A percentile compares a stretch with the other conserved stretches of the same genome.
phyloP scores from a whole-genome alignment of 2,329 filamentous ascomycete genomes.

The Thermochaetoides dissita region DNA sequence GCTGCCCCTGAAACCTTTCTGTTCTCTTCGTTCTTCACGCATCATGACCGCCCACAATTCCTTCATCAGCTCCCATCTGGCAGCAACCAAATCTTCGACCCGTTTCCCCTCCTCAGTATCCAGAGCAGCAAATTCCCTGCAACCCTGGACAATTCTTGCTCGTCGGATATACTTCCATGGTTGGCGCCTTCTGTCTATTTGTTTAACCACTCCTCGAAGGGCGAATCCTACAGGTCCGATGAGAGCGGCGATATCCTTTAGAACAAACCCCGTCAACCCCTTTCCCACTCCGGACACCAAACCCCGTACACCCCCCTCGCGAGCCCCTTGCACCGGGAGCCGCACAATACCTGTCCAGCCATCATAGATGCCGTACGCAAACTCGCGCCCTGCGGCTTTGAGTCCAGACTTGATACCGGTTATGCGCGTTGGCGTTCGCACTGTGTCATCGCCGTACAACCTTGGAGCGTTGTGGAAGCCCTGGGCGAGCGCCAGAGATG shows the following conservation, averaged over 20 bases:
- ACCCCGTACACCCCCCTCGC: conserved; percentile 27
- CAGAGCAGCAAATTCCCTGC: conserved; percentile 28
- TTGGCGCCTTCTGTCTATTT: conserved; percentile 38
- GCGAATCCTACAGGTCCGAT: conserved; percentile 48
- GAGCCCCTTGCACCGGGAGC: conserved; percentile 44
- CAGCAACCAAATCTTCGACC: conserved; percentile 20
- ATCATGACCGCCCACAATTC: conserved; percentile 26
- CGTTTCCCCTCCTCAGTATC: conserved; percentile 19
- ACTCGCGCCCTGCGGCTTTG: conserved; percentile 45
- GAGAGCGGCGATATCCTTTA: conserved; percentile 50
- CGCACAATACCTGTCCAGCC: conserved; percentile 48
- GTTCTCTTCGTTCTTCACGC: conserved; percentile 22
- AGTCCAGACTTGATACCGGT: conserved; percentile 52
- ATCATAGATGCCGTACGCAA: conserved; percentile 51
- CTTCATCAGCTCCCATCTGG: conserved; percentile 29
- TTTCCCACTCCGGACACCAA: conserved; percentile 44
- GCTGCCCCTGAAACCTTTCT: conserved; percentile 21
- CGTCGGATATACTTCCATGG: conserved; percentile 40
- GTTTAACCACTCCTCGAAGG: conserved; percentile 49
- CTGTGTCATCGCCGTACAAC: conserved; percentile 56
- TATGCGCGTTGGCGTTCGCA: conserved; percentile 47
- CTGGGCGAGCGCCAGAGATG: conserved; percentile 48
- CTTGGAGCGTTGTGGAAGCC: conserved; percentile 59
- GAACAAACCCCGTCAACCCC: conserved; percentile 47
- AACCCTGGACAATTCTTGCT: conserved; percentile 45